phyloP scores from a whole-genome alignment of 2,329 filamentous ascomycete genomes.

The Aspergillus felis region DNA sequence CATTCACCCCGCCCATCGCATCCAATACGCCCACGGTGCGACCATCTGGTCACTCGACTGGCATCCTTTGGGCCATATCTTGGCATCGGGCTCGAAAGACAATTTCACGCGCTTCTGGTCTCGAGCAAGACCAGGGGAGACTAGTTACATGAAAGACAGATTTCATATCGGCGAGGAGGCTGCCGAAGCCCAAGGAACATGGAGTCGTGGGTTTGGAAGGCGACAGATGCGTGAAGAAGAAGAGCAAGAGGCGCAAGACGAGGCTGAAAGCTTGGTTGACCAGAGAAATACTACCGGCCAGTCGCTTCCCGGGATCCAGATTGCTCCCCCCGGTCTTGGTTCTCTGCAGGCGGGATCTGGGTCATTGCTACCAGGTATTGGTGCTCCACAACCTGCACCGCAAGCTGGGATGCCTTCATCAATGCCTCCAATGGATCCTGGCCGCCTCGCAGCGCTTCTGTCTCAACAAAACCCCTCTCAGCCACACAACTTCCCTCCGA shows the following conservation, averaged over 20 bases:
- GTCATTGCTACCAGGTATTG: constrained; percentile 45
- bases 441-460: constrained; percentile 40
- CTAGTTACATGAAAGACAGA: constrained; percentile 79
- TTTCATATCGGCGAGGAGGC: constrained; percentile 94
- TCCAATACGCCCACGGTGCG: constrained; percentile 86
- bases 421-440: constrained; percentile 48
- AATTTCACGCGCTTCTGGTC: constrained; percentile 97
- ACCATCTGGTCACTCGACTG: constrained; percentile 98
- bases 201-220: constrained; percentile 73
- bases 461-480: constrained; percentile 43
- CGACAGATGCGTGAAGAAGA: constrained; percentile 85
- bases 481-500: constrained; percentile 22
- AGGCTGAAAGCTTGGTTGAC: constrained; percentile 86
- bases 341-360: constrained; percentile 44
- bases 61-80: constrained; percentile 93
- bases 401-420: constrained; percentile 28
- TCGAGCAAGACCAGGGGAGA: constrained; percentile 80
- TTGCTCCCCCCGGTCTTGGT: constrained; percentile 56
- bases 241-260: constrained; percentile 88
- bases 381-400: constrained; percentile 39
- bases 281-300: constrained; percentile 71
- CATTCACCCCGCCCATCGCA: constrained; percentile 84
- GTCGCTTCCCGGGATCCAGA: constrained; percentile 48
- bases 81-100: constrained; percentile 94
- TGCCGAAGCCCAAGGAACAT: constrained; percentile 92